A percentile compares a stretch with the other conserved stretches of the same genome.
These are phyloP conservation scores for Epithele typhae DNA, from an alignment of 768 basidiomycete species.

Conservation along the genomic window DNA sequence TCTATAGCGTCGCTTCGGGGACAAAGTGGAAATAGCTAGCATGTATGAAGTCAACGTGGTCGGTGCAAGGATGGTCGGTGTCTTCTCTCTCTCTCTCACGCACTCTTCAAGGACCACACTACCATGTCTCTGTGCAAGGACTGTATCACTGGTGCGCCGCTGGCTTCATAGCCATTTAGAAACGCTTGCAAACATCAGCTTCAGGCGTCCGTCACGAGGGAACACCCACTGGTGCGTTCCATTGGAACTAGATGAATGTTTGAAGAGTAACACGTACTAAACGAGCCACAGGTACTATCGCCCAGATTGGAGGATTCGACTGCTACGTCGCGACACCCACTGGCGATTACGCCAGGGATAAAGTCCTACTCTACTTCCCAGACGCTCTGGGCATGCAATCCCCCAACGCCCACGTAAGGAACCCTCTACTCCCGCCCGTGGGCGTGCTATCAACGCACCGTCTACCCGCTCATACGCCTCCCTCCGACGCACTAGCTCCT, in stretches of 20 bases:
- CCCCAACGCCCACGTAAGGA: constrained; percentile 24
- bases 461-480: too few species aligned
- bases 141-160: constrained; percentile 45
- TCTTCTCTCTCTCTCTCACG: too few species aligned
- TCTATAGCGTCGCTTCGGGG: too few species aligned
- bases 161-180: background rate
- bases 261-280: background rate
- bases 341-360: constrained; percentile 34
- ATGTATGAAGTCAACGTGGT: too few species aligned
- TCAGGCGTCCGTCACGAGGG: constrained; percentile 34
- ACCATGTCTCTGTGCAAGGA: constrained; percentile 55
- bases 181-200: background rate
- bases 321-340: constrained; percentile 39
- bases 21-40: too few species aligned
- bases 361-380: constrained; percentile 34
- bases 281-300: constrained; percentile 32
- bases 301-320: constrained; percentile 32
- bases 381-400: constrained; percentile 29
- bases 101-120: too few species aligned
- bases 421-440: too few species aligned
- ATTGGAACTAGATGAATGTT: background rate
- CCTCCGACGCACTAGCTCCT: constrained; percentile 31
- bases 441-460: too few species aligned
- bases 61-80: too few species aligned
- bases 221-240: constrained; percentile 28